Evolutionary conservation across 768 basidiomycete species (phyloP), one percentile per base, ranked within the genome.

Genomic region (Crucibulum laeve): DNA sequence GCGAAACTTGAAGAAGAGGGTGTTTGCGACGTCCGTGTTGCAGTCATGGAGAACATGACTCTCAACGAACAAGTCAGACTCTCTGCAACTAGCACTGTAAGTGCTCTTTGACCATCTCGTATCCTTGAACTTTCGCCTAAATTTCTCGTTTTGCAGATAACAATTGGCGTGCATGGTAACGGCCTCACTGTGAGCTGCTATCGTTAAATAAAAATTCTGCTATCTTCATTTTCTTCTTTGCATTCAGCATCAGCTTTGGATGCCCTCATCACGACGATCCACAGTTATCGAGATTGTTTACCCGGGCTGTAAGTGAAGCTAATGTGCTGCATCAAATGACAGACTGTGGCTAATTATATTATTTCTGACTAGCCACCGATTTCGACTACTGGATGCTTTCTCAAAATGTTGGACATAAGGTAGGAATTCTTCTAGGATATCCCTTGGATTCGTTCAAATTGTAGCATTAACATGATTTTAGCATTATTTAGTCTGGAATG

Each of bases 241-340:
- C n/a, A n/a, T 40, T 11, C 33, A 64, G 53, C 84, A 85, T 55
- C 66, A 86, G 33, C 65, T 87, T 42, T 77, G 79, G 74, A 85
- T 87, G 83, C 77, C 82, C 24, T 61, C 67, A 15, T 77, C 79
- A 3, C 69, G 71, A 4, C 61, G 72, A 33, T 75, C 81, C n/a
- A 77, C 83, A 17, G 77, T 84, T 14, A 79, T 87, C 52, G 84
- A 88, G 61, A 76, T 87, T 24, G 78, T 87, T 61, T 71, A 64
- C 51, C 83, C 83, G 0, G 63, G 60, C 25, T 82, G 83, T 45
- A 77, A 7, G 43, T 17, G n/a, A n/a, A n/a, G 13, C 7, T 25
- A 25, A 43, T n/a, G n/a, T 7, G 19, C 24, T 28, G 18, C 24
- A 8, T 6, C 6, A 11, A 18, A 7, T 18, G 25, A 17, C 1